Percentiles rank a stretch among this genome's conserved stretches.
Conservation (phyloP, 306 rosid species). For the Arachis hypogaea region DNA sequence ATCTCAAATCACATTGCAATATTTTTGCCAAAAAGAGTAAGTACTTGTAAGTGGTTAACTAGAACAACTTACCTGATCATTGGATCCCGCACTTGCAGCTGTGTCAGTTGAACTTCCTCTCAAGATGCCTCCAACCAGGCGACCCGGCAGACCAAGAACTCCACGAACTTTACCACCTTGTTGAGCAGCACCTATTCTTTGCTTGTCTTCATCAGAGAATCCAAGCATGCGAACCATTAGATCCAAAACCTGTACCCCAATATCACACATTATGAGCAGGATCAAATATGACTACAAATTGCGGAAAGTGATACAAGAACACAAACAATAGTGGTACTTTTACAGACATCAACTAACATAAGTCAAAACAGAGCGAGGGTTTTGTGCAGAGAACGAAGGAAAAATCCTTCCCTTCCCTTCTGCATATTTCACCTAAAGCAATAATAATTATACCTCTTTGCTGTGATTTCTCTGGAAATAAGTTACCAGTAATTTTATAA, state of each 20-base stretch:
- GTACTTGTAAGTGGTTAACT: background rate
- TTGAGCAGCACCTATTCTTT: slow-evolving; percentile 76
- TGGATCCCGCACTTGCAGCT: slow-evolving; percentile 51
- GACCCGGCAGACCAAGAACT: slow-evolving; percentile 78
- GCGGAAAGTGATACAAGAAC: slow-evolving; percentile 16
- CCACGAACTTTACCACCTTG: slow-evolving; percentile 84
- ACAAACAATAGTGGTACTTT: slow-evolving; percentile 17
- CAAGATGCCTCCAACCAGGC: slow-evolving; percentile 83
- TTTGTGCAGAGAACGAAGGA: background rate
- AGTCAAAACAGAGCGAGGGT: background rate
- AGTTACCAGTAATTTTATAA: slow-evolving; percentile 78
- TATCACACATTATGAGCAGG: slow-evolving; percentile 24
- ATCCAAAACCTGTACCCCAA: slow-evolving; percentile 66
- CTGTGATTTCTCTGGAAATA: slow-evolving; percentile 82
- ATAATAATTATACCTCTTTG: slow-evolving; percentile 62
- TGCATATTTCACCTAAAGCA: slow-evolving; percentile 12
- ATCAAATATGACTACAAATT: background rate
- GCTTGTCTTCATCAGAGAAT: slow-evolving; percentile 78
- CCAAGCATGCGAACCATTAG: slow-evolving; percentile 92
- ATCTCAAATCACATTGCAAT: background rate
- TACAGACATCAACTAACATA: slow-evolving; percentile 3
- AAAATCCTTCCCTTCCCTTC: background rate
- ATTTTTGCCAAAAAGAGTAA: background rate
- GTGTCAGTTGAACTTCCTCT: slow-evolving; percentile 60
- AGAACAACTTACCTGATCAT: slow-evolving; percentile 57